These are phyloP conservation scores for Colletotrichum sp. DNA, from an alignment of 2,329 filamentous ascomycete genomes.

Conservation along the genomic window DNA sequence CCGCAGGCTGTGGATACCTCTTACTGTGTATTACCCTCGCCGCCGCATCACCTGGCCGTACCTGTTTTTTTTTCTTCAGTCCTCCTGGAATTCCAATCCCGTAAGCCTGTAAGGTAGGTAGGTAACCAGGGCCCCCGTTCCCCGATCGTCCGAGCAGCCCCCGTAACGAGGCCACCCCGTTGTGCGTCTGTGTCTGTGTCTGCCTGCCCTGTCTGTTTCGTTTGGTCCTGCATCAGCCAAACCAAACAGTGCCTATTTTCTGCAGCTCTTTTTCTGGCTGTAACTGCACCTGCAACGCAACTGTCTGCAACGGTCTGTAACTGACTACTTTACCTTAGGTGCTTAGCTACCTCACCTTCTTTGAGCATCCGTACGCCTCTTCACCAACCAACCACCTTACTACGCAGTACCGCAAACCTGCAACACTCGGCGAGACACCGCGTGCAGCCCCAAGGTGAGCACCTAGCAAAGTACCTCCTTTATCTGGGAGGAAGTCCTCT, in stretches of 20 bases:
- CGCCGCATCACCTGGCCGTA: neutral
- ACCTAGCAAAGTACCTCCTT: neutral
- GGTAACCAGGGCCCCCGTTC: neutral
- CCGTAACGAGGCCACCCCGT: conserved; percentile 4
- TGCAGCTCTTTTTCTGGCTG: neutral
- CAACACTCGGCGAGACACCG: conserved; percentile 9
- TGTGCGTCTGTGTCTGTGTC: neutral
- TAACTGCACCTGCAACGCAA: neutral
- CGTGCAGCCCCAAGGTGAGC: neutral
- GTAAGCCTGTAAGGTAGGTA: neutral
- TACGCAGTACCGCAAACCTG: neutral
- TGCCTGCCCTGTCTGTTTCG: neutral
- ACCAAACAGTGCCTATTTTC: neutral
- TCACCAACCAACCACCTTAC: neutral
- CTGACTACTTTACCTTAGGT: neutral
- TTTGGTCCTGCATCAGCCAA: neutral
- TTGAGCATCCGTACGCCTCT: neutral
- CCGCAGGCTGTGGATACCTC: conserved; percentile 4
- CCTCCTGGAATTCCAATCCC: neutral
- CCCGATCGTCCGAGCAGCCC: conserved; percentile 9
- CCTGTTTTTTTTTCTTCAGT: neutral
- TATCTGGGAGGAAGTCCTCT: neutral
- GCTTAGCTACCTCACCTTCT: neutral
- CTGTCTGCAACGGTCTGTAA: neutral
- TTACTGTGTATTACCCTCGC: neutral